A percentile compares a stretch with the other conserved stretches of the same genome.
Evolutionary conservation across 2,329 filamentous ascomycete species (phyloP).

Genomic region (Diplocarpon mali): DNA sequence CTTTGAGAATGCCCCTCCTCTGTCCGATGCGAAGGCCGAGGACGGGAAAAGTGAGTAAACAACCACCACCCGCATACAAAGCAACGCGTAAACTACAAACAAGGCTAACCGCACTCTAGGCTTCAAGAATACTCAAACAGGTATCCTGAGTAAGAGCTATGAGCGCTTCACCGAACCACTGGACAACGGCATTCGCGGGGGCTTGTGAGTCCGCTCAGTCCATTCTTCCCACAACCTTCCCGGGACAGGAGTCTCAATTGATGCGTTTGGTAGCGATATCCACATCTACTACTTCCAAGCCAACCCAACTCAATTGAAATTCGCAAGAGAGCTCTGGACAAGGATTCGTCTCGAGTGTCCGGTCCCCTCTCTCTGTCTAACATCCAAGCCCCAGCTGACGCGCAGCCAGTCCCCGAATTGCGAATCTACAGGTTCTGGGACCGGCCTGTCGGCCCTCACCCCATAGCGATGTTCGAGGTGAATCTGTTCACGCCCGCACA

Average conservation of each 20-base stretch:
- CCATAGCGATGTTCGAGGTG: slow-evolving; percentile 84
- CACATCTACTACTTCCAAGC: slow-evolving; percentile 74
- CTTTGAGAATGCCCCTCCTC: slow-evolving; percentile 36
- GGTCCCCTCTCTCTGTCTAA: slow-evolving; percentile 17
- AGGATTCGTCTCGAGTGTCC: slow-evolving; percentile 70
- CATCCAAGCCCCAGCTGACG: neutral
- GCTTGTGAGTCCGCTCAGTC: slow-evolving; percentile 45
- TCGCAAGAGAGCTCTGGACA: slow-evolving; percentile 64
- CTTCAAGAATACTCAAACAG: slow-evolving; percentile 52
- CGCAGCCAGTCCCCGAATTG: slow-evolving; percentile 61
- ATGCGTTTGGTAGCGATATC: slow-evolving; percentile 46
- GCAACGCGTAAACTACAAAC: neutral
- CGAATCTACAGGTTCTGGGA: slow-evolving; percentile 74
- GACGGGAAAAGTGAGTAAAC: slow-evolving; percentile 58
- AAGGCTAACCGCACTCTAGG: slow-evolving; percentile 1
- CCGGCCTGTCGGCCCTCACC: slow-evolving; percentile 68
- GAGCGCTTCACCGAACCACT: slow-evolving; percentile 57
- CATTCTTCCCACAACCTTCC: neutral
- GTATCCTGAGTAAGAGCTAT: slow-evolving; percentile 56
- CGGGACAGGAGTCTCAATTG: neutral
- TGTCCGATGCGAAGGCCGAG: slow-evolving; percentile 35
- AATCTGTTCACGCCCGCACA: slow-evolving; percentile 77
- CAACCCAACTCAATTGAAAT: slow-evolving; percentile 50
- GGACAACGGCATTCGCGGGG: slow-evolving; percentile 53
- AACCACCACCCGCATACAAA: neutral